These are phyloP conservation scores for Yarrowia sp. DNA, from an alignment of 805 yeast genomes.

Conservation along the genomic window DNA sequence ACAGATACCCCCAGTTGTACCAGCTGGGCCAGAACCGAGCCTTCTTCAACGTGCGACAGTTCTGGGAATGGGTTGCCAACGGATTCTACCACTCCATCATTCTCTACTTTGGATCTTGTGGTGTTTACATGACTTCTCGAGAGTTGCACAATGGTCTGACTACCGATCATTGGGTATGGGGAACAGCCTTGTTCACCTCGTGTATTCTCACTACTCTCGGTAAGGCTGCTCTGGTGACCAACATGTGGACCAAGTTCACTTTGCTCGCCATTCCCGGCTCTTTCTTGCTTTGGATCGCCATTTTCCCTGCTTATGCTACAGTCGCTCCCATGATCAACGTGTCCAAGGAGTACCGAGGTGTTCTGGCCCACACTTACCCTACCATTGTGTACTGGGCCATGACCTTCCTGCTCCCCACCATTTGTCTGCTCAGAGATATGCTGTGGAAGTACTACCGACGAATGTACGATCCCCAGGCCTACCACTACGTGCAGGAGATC, in stretches of 20 bases:
- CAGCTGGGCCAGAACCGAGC: slow-evolving; percentile 84
- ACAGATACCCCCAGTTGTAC: slow-evolving; percentile 89
- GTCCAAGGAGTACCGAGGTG: slow-evolving; percentile 82
- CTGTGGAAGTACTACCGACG: slow-evolving; percentile 94
- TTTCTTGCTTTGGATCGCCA: slow-evolving; percentile 72
- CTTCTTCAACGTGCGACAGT: slow-evolving; percentile 85
- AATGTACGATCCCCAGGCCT: slow-evolving; percentile 85
- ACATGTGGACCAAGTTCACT: slow-evolving; percentile 93
- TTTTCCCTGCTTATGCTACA: slow-evolving; percentile 82
- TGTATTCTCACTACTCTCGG: slow-evolving; percentile 88
- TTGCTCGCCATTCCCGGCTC: slow-evolving; percentile 94
- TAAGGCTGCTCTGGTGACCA: slow-evolving; percentile 89
- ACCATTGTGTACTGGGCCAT: slow-evolving; percentile 81
- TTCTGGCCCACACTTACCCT: slow-evolving; percentile 70
- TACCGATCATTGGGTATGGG: slow-evolving; percentile 94
- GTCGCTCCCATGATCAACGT: slow-evolving; percentile 82
- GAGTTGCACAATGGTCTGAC: slow-evolving; percentile 60
- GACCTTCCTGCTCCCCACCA: slow-evolving; percentile 66
- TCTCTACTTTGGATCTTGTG: slow-evolving; percentile 68
- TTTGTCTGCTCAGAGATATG: slow-evolving; percentile 83
- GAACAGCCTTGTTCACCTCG: slow-evolving; percentile 82
- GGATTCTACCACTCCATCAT: slow-evolving; percentile 93
- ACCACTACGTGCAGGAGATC: slow-evolving; percentile 94
- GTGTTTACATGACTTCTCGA: slow-evolving; percentile 67
- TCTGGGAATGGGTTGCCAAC: slow-evolving; percentile 96